A percentile compares a stretch with the other conserved stretches of the same genome.
Conservation (phyloP, 768 basidiomycete species). For the Pleurotus ostreatus region DNA sequence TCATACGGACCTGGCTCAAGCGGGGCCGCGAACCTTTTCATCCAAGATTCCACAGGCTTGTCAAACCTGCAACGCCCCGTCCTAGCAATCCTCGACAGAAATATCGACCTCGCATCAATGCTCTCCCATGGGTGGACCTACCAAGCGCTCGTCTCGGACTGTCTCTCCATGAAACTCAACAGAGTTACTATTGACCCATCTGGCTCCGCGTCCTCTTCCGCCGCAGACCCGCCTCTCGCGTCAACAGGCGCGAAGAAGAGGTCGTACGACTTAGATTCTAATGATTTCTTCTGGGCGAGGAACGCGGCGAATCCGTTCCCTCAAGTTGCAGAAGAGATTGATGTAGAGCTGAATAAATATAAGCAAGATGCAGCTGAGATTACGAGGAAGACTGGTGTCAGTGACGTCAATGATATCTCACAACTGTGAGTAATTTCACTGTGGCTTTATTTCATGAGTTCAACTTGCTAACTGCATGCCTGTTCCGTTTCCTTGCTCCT, state of each 20-base stretch:
- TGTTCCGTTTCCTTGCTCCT: too few relatives aligned
- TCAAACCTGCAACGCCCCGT: constrained; percentile 93
- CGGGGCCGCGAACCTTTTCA: constrained; percentile 56
- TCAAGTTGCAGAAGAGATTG: constrained; percentile 97
- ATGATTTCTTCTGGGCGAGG: constrained; percentile 99
- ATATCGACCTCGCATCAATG: constrained; percentile 91
- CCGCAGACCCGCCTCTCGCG: not conserved
- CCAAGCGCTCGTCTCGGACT: constrained; percentile 96
- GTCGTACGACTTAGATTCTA: constrained; percentile 94
- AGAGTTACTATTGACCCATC: constrained; percentile 73
- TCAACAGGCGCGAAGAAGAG: constrained; percentile 48
- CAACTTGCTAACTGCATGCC: too few relatives aligned
- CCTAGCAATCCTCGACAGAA: constrained; percentile 89
- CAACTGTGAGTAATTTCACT: constrained; percentile 63
- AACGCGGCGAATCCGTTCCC: constrained; percentile 97
- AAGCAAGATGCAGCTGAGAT: constrained; percentile 97
- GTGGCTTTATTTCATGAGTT: too few relatives aligned
- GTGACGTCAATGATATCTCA: constrained; percentile 90
- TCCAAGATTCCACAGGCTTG: constrained; percentile 77
- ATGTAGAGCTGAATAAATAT: constrained; percentile 84
- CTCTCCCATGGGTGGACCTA: constrained; percentile 98
- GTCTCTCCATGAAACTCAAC: constrained; percentile 95
- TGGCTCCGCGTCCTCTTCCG: constrained; percentile 18
- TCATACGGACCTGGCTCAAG: constrained; percentile 16
- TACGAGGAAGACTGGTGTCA: constrained; percentile 92